Evolutionary conservation across 169 alveolate genomes (phyloP).

Genomic region (Ichthyophthirius multifiliis): DNA sequence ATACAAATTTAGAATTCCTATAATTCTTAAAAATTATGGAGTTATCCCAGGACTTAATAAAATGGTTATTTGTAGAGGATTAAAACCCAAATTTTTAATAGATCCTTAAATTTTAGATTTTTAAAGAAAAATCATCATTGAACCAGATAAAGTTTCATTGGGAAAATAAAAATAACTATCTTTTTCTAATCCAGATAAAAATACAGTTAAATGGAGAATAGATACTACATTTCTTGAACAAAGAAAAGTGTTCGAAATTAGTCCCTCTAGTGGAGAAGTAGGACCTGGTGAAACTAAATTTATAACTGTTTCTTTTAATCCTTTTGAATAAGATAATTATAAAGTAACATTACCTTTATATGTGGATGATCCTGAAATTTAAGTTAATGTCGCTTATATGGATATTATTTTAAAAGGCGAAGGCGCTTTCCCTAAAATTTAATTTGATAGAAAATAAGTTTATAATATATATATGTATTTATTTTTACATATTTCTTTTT

Average conservation of each 20-base stretch:
- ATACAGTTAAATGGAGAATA: slow-evolving; percentile 66
- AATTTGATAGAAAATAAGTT: slow-evolving; percentile 89
- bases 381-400: slow-evolving; percentile 62
- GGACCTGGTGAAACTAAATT: slow-evolving; percentile 76
- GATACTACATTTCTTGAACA: slow-evolving; percentile 61
- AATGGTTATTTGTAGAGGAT: slow-evolving; percentile 75
- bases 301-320: slow-evolving; percentile 84
- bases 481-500: background rate
- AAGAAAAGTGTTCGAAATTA: slow-evolving; percentile 73
- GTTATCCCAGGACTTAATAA: slow-evolving; percentile 63
- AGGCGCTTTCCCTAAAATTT: slow-evolving; percentile 90
- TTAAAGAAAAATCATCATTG: slow-evolving; percentile 76
- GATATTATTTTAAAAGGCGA: slow-evolving; percentile 85
- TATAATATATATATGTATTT: background rate
- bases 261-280: slow-evolving; percentile 78
- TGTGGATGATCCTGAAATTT: slow-evolving; percentile 62
- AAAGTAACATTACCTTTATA: slow-evolving; percentile 74
- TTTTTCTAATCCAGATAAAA: slow-evolving; percentile 80
- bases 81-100: slow-evolving; percentile 76
- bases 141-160: slow-evolving; percentile 73
- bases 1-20: slow-evolving; percentile 74
- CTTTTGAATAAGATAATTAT: slow-evolving; percentile 82
- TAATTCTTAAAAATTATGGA: slow-evolving; percentile 59
- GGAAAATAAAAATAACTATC: slow-evolving; percentile 57
- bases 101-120: slow-evolving; percentile 64